phyloP scores from a whole-genome alignment of 2,329 filamentous ascomycete genomes.

The Apiospora arundinis region DNA sequence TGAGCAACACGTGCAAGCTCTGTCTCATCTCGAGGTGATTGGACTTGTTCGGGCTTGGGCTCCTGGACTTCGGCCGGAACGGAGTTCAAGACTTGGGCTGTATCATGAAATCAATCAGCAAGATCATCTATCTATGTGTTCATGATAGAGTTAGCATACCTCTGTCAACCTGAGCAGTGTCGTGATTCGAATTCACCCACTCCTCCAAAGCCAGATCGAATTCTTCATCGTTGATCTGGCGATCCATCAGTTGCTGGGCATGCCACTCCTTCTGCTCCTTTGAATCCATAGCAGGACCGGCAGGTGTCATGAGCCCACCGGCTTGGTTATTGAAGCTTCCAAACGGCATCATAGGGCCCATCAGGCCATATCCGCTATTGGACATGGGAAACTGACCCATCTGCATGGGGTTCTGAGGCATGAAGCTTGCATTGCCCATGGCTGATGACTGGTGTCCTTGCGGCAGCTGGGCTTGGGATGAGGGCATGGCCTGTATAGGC shows the following conservation, averaged over 20 bases:
- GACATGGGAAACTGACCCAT: background rate
- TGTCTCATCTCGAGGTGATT: constrained; percentile 50
- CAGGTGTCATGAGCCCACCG: background rate
- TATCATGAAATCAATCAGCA: background rate
- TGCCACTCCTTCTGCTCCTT: constrained; percentile 18
- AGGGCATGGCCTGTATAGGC: background rate
- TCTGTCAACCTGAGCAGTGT: background rate
- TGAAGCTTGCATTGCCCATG: background rate
- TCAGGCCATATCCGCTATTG: background rate
- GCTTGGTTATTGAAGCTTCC: background rate
- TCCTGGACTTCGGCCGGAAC: constrained; percentile 41
- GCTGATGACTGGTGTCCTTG: background rate
- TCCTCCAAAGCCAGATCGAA: constrained; percentile 28
- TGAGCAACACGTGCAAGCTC: constrained; percentile 76
- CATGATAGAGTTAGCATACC: background rate
- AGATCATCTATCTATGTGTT: background rate
- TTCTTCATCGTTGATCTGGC: constrained; percentile 18
- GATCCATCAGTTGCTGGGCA: constrained; percentile 22
- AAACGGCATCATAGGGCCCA: constrained; percentile 3
- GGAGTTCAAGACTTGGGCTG: background rate
- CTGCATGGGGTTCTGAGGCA: constrained; percentile 9
- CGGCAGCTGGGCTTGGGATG: background rate
- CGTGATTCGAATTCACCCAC: constrained; percentile 18
- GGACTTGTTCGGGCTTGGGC: constrained; percentile 41
- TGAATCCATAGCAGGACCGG: background rate